phyloP scores from a whole-genome alignment of 73 alveolate species.

The Paramecium caudatum region DNA sequence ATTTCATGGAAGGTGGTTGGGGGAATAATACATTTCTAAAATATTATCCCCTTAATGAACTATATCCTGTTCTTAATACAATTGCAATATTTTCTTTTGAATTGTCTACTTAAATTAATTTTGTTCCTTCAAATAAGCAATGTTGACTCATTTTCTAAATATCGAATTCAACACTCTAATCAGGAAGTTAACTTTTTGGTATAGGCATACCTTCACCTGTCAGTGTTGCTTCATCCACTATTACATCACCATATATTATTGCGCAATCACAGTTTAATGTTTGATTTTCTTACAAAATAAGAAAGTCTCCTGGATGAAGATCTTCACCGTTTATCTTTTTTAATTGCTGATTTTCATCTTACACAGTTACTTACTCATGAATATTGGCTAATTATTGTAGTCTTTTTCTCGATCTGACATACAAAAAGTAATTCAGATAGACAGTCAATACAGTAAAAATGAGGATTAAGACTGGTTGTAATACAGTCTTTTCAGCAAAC shows the following conservation, averaged over 20 bases:
- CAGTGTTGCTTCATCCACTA: constrained; percentile 90
- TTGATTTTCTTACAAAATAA: constrained; percentile 15
- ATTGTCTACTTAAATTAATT: constrained; percentile 19
- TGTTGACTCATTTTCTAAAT: constrained; percentile 33
- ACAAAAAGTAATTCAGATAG: constrained; percentile 3
- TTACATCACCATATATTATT: constrained; percentile 85
- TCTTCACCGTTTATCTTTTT: constrained; percentile 39
- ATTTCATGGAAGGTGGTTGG: constrained; percentile 30
- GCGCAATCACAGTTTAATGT: constrained; percentile 86
- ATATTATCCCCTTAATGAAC: constrained; percentile 62
- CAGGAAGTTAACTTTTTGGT: constrained; percentile 74
- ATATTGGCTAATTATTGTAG: constrained; percentile 59
- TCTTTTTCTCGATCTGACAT: constrained; percentile 22
- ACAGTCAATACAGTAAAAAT: constrained; percentile 1
- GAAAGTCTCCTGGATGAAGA: constrained; percentile 44
- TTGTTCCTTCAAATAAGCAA: constrained; percentile 71
- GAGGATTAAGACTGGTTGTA: constrained; percentile 14
- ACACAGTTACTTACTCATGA: not conserved
- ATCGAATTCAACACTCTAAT: not conserved
- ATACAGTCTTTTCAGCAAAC: constrained; percentile 45
- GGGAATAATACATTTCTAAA: constrained; percentile 63
- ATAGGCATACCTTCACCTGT: constrained; percentile 95
- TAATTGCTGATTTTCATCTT: not conserved
- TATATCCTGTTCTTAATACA: constrained; percentile 65
- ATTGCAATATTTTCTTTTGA: constrained; percentile 36